Evolutionary conservation across 257 asterid species (phyloP), one percentile per base, ranked within the genome.

Genomic region (Solanum arcanum): DNA sequence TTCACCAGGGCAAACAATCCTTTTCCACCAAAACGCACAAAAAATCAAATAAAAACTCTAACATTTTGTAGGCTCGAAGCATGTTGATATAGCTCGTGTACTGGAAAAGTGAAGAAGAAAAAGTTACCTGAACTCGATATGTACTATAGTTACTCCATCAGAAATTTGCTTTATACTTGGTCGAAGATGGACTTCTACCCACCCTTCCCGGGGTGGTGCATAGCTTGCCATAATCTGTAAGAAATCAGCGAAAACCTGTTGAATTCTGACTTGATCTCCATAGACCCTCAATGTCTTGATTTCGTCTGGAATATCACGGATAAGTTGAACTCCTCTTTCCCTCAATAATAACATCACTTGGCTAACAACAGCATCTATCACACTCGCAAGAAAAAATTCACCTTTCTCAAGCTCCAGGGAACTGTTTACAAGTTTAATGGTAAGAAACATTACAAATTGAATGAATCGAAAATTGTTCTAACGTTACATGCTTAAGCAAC

Each of bases 201-300:
- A 96, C 74, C 99, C 98, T 39, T 90, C 94, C 5, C 92, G 94
- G 78, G 96, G 90, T 25, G 94, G 92, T 37, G 98, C 91, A 75
- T 90, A 91, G 39, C 89, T 93, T n/a, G 90, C 95, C 98, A 95
- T 96, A 92, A 91, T 94, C 77, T 90, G 88, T 87, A 96, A 90
- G 86, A 95, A 95, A 84, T 95, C 96, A 6, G 95, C 94, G 85
- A 95, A 89, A 42, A 94, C 93, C 92, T 95, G 99, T 88, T 96
- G 98, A 84, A 95, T 89, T 90, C 99, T 92, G 77, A 89, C 91
- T 93, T 92, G 98, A 91, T 96, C 99, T 39, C 98, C 98, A n/a
- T 70, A 91, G 41, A 96, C 93, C 3, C 84, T 90, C 56, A 94
- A 87, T 37, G 94, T 92, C 91, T 96, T 96, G 75, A 94, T 93